These are phyloP conservation scores for Coprinellus micaceus DNA, from an alignment of 768 basidiomycete genomes.

Conservation along the genomic window DNA sequence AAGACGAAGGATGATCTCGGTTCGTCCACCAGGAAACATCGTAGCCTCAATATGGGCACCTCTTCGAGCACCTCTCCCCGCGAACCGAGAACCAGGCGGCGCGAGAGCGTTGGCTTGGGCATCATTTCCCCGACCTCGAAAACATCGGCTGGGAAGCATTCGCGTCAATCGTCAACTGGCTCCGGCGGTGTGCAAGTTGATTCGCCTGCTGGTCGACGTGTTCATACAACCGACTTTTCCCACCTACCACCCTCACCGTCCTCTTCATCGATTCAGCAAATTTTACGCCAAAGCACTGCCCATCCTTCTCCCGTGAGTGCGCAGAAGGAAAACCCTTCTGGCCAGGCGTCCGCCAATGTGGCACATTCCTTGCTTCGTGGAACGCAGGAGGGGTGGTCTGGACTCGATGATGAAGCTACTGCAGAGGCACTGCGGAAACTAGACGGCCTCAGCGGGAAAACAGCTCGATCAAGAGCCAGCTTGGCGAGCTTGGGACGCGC, in stretches of 20 bases:
- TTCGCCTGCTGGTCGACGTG: conserved; percentile 49
- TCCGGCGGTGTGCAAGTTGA: conserved; percentile 64
- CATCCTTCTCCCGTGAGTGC: conserved; percentile 38
- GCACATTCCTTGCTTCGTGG: conserved; percentile 84
- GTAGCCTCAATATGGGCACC: conserved; percentile 61
- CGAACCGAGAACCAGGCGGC: conserved; percentile 48
- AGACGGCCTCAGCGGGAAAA: conserved; percentile 81
- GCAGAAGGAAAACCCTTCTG: conserved; percentile 38
- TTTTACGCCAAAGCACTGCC: conserved; percentile 59
- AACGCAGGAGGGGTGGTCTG: conserved; percentile 88
- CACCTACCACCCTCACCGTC: conserved; percentile 90
- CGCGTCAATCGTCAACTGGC: conserved; percentile 64
- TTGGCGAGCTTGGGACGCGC: conserved; percentile 68
- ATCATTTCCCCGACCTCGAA: conserved; percentile 36
- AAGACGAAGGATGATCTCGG: conserved; percentile 50
- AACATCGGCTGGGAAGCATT: conserved; percentile 42
- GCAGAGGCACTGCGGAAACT: conserved; percentile 89
- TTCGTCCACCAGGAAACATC: conserved; percentile 56
- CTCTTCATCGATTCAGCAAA: conserved; percentile 83
- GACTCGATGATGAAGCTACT: conserved; percentile 83
- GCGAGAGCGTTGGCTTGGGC: conserved; percentile 49
- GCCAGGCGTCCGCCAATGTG: conserved; percentile 57
- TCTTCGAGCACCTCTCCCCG: conserved; percentile 32
- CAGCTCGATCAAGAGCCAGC: conserved; percentile 73
- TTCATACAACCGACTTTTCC: conserved; percentile 75